Evolutionary conservation across 179 eudicot species (phyloP), one percentile per base, ranked within the genome.

Genomic region (Beta lomatogona): DNA sequence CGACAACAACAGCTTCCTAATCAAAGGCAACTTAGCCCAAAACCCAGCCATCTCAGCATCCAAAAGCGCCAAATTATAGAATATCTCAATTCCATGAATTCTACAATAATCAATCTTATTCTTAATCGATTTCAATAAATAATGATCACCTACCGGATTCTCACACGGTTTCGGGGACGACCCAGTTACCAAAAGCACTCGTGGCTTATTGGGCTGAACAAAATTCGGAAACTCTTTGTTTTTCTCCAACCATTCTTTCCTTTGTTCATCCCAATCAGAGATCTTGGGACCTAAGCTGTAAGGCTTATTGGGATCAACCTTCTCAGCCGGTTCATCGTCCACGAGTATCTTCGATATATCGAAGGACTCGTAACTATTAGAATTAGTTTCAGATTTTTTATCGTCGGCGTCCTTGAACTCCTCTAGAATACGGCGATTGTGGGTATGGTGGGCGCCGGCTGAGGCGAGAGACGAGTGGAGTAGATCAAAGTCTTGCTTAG

Each of bases 41-140:
- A 84, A 82, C 9, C 89, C 91, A 6, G 91, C 80, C 85, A 87
- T 81, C 69, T 87, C 90, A 31, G 88, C 84, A 86, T 89, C 91
- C 53, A 89, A 54, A n/a, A 85, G 74, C 1, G 89, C 91, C 80
- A 87, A 73, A 50, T 89, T 89, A 74, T 87, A 87, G 64, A 89
- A 86, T 8, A 89, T 80, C 70, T 89, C 90, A 57, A 89, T 87
- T 55, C 85, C 86, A 68, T 89, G 91, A 18, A 85, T 54, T 80
- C 91, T 80, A 73, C 88, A 87, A 45, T 89, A 89, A 82, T 89
- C 91, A n/a, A 89, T 89, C 87, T 89, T 89, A 76, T 89, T 89
- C 87, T 89, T 89, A 13, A 89, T 81, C 10, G 90, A 78, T 58
- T 89, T 89, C 57, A 89, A 77, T 76, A 89, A 45, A 57, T 87